Base-by-base conservation (phyloP, 1,284 basidiomycete genomes). In the Pascua sp. region DNA sequence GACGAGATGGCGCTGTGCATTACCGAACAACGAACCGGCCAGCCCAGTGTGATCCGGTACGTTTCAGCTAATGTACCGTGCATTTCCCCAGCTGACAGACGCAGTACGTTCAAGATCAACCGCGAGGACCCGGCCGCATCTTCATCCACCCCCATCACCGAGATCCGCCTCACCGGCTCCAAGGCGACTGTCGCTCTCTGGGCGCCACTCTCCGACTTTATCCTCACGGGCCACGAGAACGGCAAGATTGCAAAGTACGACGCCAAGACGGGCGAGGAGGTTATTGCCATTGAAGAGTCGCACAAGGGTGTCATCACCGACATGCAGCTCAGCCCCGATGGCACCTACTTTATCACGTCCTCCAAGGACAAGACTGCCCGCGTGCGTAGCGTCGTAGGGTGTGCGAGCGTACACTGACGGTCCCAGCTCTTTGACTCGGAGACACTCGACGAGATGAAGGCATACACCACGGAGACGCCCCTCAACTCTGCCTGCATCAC, bases 181-280 rank as follows among this genome's bases (percentile, higher is more conserved):
- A 98, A 98, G 80, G 91, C 93, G 13, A 96, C 92, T 4, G 92
- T 98, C 42, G 95, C 92, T 68, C 86, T 91, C 3, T 98, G 95
- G 77, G 89, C 90, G 8, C 84, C 88, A 52, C 83, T 85, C 24
- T 87, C 89, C 43, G 84, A 87, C 56, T 80, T 88, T 67, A 88
- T 99, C 75, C 81, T 98, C 64, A 96, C 93, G 1, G 95, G 80
- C 83, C 96, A 99, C 79, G 95, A 98, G 79, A 90, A 90, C 59
- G 96, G 96, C 32, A 98, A 95, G 75, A 84, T 98, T 39, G 87
- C 90, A 5, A 80, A 93, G 47, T 96, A 93, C 78, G 89, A 94
- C 69, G 84, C 86, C 60, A 90, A 89, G 78, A 85, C 86, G 1
- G 94, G 94, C 59, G 90, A 96, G 60, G 90, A 96, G 78, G 79